Evolutionary conservation across 2,329 filamentous ascomycete species (phyloP).

Genomic region (Xylariaceae sp.): DNA sequence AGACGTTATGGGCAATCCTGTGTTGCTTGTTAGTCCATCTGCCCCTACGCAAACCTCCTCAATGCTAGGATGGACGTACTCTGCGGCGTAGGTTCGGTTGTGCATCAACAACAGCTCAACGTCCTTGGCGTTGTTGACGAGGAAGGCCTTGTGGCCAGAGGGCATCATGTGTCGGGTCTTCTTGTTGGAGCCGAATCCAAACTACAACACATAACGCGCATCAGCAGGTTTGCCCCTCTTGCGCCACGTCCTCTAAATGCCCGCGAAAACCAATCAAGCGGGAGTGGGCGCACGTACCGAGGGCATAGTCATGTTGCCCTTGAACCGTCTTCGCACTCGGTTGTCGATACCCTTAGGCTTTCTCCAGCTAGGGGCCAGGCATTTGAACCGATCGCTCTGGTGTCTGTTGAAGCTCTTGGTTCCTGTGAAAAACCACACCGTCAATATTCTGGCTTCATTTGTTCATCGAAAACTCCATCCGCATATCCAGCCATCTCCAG

Average conservation of each 20-base stretch:
- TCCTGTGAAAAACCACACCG: conserved; percentile 58
- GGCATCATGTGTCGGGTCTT: conserved; percentile 99
- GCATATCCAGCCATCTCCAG: neutral
- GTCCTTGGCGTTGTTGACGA: conserved; percentile 95
- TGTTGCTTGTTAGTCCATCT: conserved; percentile 43
- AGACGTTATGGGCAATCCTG: conserved; percentile 97
- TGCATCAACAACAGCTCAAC: conserved; percentile 99
- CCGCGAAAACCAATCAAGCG: neutral
- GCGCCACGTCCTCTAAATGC: neutral
- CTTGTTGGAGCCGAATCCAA: conserved; percentile 98
- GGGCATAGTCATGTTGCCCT: conserved; percentile 94
- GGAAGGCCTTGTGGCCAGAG: conserved; percentile 99
- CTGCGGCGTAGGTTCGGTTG: conserved; percentile 98
- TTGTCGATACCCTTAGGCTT: conserved; percentile 99
- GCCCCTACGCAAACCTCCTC: neutral
- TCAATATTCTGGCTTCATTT: conserved; percentile 39
- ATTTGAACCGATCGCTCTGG: conserved; percentile 96
- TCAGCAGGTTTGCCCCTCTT: conserved; percentile 16
- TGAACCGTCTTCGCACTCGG: conserved; percentile 95
- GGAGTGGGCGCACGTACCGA: conserved; percentile 68
- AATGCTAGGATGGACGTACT: conserved; percentile 66
- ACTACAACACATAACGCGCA: conserved; percentile 49
- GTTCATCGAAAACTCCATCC: neutral
- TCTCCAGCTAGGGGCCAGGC: conserved; percentile 78
- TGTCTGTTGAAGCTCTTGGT: conserved; percentile 95